Conservation (phyloP, 140 eudicot genomes). For the Cichorium intybus region DNA sequence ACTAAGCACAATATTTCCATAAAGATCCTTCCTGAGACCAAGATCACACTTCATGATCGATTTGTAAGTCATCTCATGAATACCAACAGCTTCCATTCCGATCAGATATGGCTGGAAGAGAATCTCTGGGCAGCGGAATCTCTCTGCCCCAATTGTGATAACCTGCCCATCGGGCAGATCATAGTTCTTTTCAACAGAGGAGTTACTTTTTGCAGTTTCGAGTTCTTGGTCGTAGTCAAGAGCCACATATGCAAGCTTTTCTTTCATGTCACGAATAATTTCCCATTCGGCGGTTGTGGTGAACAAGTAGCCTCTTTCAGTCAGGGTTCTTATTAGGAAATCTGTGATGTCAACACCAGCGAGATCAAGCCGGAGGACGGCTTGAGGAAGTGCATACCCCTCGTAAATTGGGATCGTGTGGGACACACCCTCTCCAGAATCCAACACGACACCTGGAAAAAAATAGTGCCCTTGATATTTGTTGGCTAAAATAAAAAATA, state of each 20-base stretch:
- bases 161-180: too few species aligned
- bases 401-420: too few species aligned
- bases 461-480: too few species aligned
- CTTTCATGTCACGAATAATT: conserved; percentile 60
- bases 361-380: conserved; percentile 52
- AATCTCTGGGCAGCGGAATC: conserved; percentile 40
- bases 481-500: too few species aligned
- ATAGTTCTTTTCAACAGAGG: too few species aligned
- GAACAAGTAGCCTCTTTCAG: conserved; percentile 60
- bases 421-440: too few species aligned
- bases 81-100: conserved; percentile 64
- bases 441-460: not conserved
- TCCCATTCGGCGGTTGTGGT: conserved; percentile 60
- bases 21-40: conserved; percentile 53
- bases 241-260: too few species aligned
- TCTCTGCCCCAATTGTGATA: too few species aligned
- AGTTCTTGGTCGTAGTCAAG: too few species aligned
- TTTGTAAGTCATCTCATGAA: conserved; percentile 60
- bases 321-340: conserved; percentile 45
- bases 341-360: conserved; percentile 57
- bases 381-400: conserved; percentile 51
- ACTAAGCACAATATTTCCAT: conserved; percentile 55
- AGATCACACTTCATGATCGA: conserved; percentile 68
- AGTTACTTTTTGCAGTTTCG: too few species aligned
- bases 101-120: conserved; percentile 52